Percentiles rank a stretch among this genome's conserved stretches.
phyloP scores from a whole-genome alignment of 176 grass and related monocot species.

The Chrysopogon serrulatus region DNA sequence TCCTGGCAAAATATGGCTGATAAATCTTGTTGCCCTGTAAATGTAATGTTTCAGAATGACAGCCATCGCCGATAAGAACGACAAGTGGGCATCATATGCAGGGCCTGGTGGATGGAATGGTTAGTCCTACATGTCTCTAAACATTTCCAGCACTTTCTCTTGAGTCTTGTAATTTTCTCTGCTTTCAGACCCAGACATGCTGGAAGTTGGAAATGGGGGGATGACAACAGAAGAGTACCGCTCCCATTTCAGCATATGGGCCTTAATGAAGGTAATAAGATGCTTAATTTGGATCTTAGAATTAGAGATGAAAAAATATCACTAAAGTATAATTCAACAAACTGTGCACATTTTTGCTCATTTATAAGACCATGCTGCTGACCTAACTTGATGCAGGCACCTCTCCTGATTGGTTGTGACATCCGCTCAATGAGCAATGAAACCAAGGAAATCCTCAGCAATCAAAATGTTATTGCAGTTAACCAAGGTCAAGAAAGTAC shows the following conservation, averaged over 20 bases:
- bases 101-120: constrained; percentile 66
- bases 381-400: not conserved
- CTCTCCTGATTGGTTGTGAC: constrained; percentile 24
- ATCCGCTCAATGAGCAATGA: constrained; percentile 41
- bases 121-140: constrained; percentile 18
- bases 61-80: constrained; percentile 29
- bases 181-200: constrained; percentile 41
- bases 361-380: not conserved
- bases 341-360: not conserved
- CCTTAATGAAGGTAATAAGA: constrained; percentile 41
- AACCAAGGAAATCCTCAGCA: constrained; percentile 48
- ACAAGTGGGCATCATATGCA: constrained; percentile 55
- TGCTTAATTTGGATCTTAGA: not conserved
- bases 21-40: not conserved
- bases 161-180: not conserved
- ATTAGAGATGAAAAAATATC: not conserved
- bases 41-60: constrained; percentile 36
- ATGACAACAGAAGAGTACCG: constrained; percentile 43
- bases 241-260: constrained; percentile 58
- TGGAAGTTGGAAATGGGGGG: constrained; percentile 53
- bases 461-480: constrained; percentile 69
- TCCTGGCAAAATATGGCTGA: not conserved
- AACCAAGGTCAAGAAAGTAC: constrained; percentile 52
- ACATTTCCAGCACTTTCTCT: not conserved
- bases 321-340: not conserved